Evolutionary conservation across 805 yeast genomes (phyloP).

Genomic region (Starmera caribaea): DNA sequence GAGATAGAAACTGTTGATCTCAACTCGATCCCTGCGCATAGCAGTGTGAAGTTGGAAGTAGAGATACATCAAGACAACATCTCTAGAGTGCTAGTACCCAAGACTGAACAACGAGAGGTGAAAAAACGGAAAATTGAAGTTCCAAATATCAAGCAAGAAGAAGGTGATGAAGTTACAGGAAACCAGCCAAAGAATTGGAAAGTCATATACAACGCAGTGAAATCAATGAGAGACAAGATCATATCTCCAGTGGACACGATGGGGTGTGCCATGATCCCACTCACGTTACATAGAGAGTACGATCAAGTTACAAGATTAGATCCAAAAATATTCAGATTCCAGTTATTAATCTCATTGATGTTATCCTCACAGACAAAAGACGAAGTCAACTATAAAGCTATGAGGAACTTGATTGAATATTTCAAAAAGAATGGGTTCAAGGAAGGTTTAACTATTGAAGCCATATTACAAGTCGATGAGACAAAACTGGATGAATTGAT

Average conservation of each 20-base stretch:
- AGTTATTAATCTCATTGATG: constrained; percentile 72
- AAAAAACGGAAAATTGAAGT: too few species aligned
- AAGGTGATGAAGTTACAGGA: neutral
- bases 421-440: constrained; percentile 31
- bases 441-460: constrained; percentile 51
- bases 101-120: too few species aligned
- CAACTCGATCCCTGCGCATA: too few species aligned
- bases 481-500: constrained; percentile 53
- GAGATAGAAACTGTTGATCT: too few species aligned
- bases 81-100: too few species aligned
- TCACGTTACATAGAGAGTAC: constrained; percentile 23
- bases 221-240: constrained; percentile 54
- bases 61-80: too few species aligned
- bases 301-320: constrained; percentile 16
- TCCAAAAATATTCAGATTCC: constrained; percentile 47
- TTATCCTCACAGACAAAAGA: constrained; percentile 90
- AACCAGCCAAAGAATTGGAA: constrained; percentile 38
- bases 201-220: constrained; percentile 48
- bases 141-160: neutral
- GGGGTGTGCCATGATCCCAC: constrained; percentile 66
- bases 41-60: too few species aligned
- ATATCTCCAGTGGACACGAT: constrained; percentile 82
- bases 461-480: constrained; percentile 40
- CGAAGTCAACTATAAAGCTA: constrained; percentile 70
- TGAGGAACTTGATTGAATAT: constrained; percentile 45